A percentile compares a stretch with the other conserved stretches of the same genome.
Evolutionary conservation across 805 yeast genomes (phyloP).

Genomic region (Citeromyces matritensis): DNA sequence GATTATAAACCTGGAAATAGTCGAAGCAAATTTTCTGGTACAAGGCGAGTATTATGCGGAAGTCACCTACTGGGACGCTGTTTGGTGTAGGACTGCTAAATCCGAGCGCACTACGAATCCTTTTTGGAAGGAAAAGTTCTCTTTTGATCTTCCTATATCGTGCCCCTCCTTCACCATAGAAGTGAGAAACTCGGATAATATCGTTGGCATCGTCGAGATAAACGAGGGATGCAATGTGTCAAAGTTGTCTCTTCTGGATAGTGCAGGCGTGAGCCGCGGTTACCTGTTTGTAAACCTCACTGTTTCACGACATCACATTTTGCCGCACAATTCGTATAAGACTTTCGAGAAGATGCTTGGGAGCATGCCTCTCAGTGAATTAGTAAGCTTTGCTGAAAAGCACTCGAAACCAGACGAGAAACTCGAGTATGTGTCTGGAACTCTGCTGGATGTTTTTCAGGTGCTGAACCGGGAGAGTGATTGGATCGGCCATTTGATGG

Average conservation of each 20-base stretch:
- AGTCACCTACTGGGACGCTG: slow-evolving; percentile 52
- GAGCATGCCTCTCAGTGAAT: slow-evolving; percentile 32
- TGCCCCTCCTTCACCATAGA: slow-evolving; percentile 35
- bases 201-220: too few species aligned
- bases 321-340: slow-evolving; percentile 45
- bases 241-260: too few species aligned
- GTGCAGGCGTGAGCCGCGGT: too few species aligned
- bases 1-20: slow-evolving; percentile 35
- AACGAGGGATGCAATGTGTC: too few species aligned
- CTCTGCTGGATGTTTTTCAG: slow-evolving; percentile 64
- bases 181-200: slow-evolving; percentile 25
- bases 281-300: too few species aligned
- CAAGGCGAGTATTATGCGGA: slow-evolving; percentile 42
- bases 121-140: slow-evolving; percentile 74
- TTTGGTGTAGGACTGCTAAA: slow-evolving; percentile 68
- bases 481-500: slow-evolving; percentile 62
- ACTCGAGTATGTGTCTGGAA: slow-evolving; percentile 38
- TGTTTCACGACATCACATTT: slow-evolving; percentile 39
- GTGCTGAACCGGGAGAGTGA: slow-evolving; percentile 49
- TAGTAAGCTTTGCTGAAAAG: slow-evolving; percentile 31
- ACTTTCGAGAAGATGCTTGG: slow-evolving; percentile 47
- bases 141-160: slow-evolving; percentile 40
- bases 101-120: slow-evolving; percentile 37
- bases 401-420: slow-evolving; percentile 14
- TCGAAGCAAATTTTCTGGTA: slow-evolving; percentile 41